Evolutionary conservation across 2,329 filamentous ascomycete genomes (phyloP).

Genomic region (Paecilomyces sp.): DNA sequence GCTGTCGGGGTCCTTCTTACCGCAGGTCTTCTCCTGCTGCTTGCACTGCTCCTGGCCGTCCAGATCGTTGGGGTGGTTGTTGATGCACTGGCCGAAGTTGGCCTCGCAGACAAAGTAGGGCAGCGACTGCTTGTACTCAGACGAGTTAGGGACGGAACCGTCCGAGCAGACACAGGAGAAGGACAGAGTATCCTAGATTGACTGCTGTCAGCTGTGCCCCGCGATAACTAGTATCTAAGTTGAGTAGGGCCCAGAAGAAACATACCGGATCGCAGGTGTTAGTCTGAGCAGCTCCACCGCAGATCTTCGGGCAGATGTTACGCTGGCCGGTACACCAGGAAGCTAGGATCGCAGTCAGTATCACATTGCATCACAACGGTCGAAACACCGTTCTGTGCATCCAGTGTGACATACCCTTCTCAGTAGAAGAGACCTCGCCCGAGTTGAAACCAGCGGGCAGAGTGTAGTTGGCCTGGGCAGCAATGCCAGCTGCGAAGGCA

Average conservation of each 20-base stretch:
- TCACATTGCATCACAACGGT: background rate
- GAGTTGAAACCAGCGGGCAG: slow-evolving; percentile 37
- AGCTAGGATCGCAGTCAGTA: slow-evolving; percentile 20
- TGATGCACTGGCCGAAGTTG: slow-evolving; percentile 45
- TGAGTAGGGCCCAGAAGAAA: slow-evolving; percentile 5
- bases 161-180: slow-evolving; percentile 54
- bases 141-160: slow-evolving; percentile 48
- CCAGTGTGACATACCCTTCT: slow-evolving; percentile 19
- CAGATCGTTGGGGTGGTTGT: slow-evolving; percentile 37
- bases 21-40: slow-evolving; percentile 41
- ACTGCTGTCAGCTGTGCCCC: background rate
- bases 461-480: slow-evolving; percentile 42
- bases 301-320: slow-evolving; percentile 55
- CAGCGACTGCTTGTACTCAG: slow-evolving; percentile 50
- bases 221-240: background rate
- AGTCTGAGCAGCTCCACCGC: slow-evolving; percentile 40
- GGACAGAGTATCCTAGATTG: slow-evolving; percentile 39
- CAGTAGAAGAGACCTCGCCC: slow-evolving; percentile 26
- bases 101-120: slow-evolving; percentile 54
- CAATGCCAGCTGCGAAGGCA: slow-evolving; percentile 4
- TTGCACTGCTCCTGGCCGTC: slow-evolving; percentile 44
- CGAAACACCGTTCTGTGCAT: background rate
- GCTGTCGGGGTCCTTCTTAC: slow-evolving; percentile 40
- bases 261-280: slow-evolving; percentile 55
- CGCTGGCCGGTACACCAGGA: slow-evolving; percentile 53